Conservation (phyloP, 169 alveolate species). For the Eimeria necatrix region DNA sequence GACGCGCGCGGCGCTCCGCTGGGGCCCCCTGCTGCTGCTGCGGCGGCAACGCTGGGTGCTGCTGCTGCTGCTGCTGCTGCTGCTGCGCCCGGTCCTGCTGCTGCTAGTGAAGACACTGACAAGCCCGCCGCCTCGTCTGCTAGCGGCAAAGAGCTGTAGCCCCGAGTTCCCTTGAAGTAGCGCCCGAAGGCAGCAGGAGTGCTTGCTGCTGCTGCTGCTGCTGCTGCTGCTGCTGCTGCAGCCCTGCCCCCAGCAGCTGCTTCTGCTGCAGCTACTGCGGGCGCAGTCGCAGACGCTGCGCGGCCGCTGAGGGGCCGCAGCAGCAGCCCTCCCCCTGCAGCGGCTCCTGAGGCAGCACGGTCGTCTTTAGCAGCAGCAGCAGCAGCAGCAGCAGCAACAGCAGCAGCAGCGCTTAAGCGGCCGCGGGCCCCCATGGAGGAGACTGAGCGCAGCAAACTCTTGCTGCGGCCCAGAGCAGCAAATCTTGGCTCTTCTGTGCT, state of each 20-base stretch:
- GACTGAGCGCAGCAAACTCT: neutral
- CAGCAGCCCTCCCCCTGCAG: neutral
- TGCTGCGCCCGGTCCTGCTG: neutral
- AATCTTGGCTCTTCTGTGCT: conserved; percentile 1
- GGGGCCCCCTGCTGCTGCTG: neutral
- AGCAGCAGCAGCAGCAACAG: neutral
- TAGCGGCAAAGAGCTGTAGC: neutral
- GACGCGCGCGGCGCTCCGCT: no score
- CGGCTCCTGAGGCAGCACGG: neutral
- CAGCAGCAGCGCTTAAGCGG: neutral
- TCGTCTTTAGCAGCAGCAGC: neutral
- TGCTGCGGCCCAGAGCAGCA: no score
- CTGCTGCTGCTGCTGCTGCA: neutral
- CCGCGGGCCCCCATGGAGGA: neutral
- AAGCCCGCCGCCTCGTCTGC: no score
- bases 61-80: neutral
- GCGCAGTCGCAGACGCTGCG: neutral
- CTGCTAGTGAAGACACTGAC: conserved; percentile 1
- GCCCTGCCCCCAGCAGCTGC: no score
- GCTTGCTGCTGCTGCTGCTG: conserved; percentile 3
- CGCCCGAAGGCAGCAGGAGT: neutral
- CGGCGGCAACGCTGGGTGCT: neutral
- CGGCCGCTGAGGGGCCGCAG: conserved; percentile 39
- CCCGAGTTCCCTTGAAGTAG: neutral
- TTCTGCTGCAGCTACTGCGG: neutral